phyloP scores from a whole-genome alignment of 768 basidiomycete species.

The Suillus subaureus region DNA sequence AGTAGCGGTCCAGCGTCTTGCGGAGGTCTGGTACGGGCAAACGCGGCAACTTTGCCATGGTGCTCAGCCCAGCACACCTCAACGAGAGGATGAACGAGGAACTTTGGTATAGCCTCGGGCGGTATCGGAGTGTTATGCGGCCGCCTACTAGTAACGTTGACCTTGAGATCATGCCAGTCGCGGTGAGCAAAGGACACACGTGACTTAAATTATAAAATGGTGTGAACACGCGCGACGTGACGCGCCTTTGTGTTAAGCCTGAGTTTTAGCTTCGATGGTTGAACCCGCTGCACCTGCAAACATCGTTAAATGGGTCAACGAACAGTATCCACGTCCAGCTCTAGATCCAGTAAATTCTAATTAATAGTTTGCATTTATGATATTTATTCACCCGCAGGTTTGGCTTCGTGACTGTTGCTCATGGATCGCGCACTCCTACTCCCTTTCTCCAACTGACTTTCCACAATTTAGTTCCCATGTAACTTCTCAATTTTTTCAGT shows the following conservation, averaged over 20 bases:
- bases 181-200: background rate
- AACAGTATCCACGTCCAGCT: conserved; percentile 58
- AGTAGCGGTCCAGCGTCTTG: conserved; percentile 74
- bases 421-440: conserved; percentile 56
- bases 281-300: conserved; percentile 21
- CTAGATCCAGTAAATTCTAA: conserved; percentile 55
- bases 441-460: conserved; percentile 51
- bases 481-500: conserved; percentile 69
- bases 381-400: conserved; percentile 45
- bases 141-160: background rate
- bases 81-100: background rate
- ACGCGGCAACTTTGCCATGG: conserved; percentile 49
- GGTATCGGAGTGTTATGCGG: background rate
- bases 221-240: background rate
- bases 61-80: background rate
- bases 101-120: background rate
- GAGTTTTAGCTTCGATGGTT: conserved; percentile 19
- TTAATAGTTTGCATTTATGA: background rate
- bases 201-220: background rate
- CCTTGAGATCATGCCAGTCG: conserved; percentile 4
- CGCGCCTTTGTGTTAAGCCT: background rate
- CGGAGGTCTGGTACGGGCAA: conserved; percentile 83
- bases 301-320: conserved; percentile 56
- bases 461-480: conserved; percentile 56
- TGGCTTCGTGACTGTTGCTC: conserved; percentile 77